Evolutionary conservation across 352 stramenopile species (phyloP).

Genomic region (Pythium scleroteichum): DNA sequence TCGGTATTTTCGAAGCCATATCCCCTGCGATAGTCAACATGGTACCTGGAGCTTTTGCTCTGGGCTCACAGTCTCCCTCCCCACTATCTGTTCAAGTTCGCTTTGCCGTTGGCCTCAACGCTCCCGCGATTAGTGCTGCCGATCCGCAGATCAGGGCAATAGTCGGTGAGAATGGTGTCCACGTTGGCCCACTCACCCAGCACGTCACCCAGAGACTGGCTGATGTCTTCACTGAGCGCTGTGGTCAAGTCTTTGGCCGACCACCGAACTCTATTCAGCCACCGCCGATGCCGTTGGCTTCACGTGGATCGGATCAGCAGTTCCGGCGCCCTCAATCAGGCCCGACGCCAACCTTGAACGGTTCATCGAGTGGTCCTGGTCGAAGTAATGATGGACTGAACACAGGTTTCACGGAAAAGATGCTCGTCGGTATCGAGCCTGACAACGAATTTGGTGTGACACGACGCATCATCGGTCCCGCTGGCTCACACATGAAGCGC

Average conservation of each 20-base stretch:
- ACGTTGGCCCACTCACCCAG: conserved; percentile 62
- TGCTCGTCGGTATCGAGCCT: conserved; percentile 85
- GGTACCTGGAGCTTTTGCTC: conserved; percentile 75
- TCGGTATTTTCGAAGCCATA: conserved; percentile 85
- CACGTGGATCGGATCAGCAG: conserved; percentile 6
- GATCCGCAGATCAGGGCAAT: conserved; percentile 77
- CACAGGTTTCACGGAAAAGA: conserved; percentile 60
- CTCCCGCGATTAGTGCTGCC: conserved; percentile 62
- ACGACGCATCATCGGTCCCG: conserved; percentile 79
- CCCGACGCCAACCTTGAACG: conserved; percentile 15
- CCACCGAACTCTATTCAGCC: conserved; percentile 33
- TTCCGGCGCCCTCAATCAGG: conserved; percentile 15
- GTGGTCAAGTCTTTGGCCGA: conserved; percentile 40
- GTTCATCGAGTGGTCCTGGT: background rate
- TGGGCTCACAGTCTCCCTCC: conserved; percentile 52
- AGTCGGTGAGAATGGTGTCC: conserved; percentile 58
- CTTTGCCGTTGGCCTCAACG: conserved; percentile 71
- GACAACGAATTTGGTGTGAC: conserved; percentile 86
- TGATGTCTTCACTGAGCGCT: conserved; percentile 75
- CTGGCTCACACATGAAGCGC: conserved; percentile 84
- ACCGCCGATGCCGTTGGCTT: conserved; percentile 22
- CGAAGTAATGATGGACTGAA: conserved; percentile 13
- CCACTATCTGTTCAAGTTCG: conserved; percentile 75
- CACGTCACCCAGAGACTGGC: conserved; percentile 67
- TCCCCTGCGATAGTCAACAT: conserved; percentile 74